These are phyloP conservation scores for Acidomyces sp. DNA, from an alignment of 495 filamentous ascomycete species.

Conservation along the genomic window DNA sequence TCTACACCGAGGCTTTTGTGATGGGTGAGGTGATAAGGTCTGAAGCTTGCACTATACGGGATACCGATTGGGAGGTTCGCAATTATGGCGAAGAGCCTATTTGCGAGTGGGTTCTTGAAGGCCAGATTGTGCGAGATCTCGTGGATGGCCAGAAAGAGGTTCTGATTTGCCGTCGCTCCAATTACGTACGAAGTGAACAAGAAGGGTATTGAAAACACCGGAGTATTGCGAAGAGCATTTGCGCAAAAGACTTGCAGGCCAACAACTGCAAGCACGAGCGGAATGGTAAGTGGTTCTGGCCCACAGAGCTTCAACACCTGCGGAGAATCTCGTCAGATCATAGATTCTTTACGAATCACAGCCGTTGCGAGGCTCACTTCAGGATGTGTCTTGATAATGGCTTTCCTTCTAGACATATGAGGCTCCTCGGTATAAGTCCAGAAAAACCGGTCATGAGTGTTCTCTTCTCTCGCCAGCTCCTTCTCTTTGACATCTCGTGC, in stretches of 20 bases:
- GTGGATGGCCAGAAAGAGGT: constrained; percentile 96
- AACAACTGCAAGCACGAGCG: constrained; percentile 74
- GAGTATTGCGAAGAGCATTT: constrained; percentile 61
- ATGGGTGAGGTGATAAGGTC: constrained; percentile 98
- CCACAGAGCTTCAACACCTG: constrained; percentile 97
- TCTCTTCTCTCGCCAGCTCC: too few relatives aligned
- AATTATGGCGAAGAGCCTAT: constrained; percentile 76
- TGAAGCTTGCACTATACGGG: constrained; percentile 92
- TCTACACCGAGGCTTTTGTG: constrained; percentile 97
- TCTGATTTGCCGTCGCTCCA: constrained; percentile 95
- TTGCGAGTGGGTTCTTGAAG: constrained; percentile 71
- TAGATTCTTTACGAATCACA: too few relatives aligned
- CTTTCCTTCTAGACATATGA: constrained; percentile 73
- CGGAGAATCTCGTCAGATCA: constrained; percentile 1
- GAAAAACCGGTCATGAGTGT: constrained; percentile 51
- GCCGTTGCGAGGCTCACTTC: constrained; percentile 47
- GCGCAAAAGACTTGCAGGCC: constrained; percentile 68
- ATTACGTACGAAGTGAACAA: constrained; percentile 80
- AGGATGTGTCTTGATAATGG: constrained; percentile 97
- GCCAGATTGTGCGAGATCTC: constrained; percentile 98
- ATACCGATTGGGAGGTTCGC: constrained; percentile 93
- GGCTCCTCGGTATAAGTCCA: constrained; percentile 99
- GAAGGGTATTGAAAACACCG: constrained; percentile 72
- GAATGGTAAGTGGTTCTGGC: constrained; percentile 91
- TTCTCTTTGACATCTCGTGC: too few relatives aligned